Base-by-base conservation (phyloP, 2,329 filamentous ascomycete species). In the Pseudogymnoascus sp. region DNA sequence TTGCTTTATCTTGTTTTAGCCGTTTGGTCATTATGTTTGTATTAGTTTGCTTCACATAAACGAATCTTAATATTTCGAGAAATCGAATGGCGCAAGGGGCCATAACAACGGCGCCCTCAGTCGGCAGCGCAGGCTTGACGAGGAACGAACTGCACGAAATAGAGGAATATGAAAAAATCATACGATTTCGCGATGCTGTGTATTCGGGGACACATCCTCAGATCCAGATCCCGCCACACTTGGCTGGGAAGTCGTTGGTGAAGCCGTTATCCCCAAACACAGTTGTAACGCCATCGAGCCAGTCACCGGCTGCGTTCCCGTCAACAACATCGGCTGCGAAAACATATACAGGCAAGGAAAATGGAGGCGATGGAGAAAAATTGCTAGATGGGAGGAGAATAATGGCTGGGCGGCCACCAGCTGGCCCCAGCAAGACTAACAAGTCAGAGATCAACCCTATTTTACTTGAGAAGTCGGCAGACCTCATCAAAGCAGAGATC, bases 401-500 rank as follows among this genome's bases (percentile, higher is more conserved):
- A 54, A 54, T 5, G 9, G 16, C 25, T 20, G 47, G 25, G 47
- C 25, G 47, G 16, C 28, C 47, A 54, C n/a, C 47, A 54, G 47
- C 14, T 54, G n/a, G n/a, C n/a, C 11, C 22, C 18, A 14, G 57
- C 32, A 68, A 76, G 68, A 74, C 80, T 66, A 75, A 77, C 62
- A 82, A 80, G 65, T 84, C 85, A 63, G 86, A 87, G 73, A 89
- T 94, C 75, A 85, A 95, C 73, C 90, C 91, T 58, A 85, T 95
- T 64, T 80, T 95, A 67, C 80, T 95, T 73, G 87, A 90, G 70
- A 96, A 96, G 74, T 92, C 91, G 67, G 88, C 91, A 71, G 85
- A 90, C 71, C 79, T 95, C 67, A 85, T 94, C 71, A 88, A 85
- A 75, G 90, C 91, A 70, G 91, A 96, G 75, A 78, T 90, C 64